A percentile compares a stretch with the other conserved stretches of the same genome.
These are phyloP conservation scores for Termitomyces sp. DNA, from an alignment of 768 basidiomycete genomes.

Conservation along the genomic window DNA sequence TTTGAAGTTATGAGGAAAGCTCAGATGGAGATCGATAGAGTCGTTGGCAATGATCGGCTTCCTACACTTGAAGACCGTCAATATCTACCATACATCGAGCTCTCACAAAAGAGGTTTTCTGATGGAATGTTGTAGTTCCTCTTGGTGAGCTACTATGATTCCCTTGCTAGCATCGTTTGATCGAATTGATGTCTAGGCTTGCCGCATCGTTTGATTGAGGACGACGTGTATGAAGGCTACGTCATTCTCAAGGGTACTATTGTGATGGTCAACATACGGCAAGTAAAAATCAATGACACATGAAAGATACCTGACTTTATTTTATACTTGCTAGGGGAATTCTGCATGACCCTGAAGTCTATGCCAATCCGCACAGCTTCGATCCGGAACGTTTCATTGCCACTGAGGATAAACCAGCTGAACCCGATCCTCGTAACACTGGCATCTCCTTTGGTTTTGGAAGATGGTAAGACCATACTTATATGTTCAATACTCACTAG, in stretches of 20 bases:
- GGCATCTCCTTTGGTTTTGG: background rate
- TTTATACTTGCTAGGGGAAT: background rate
- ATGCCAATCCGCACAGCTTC: background rate
- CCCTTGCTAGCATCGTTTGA: background rate
- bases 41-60: background rate
- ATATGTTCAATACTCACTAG: background rate
- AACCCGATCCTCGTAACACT: background rate
- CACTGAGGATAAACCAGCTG: background rate
- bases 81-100: background rate
- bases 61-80: background rate
- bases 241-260: background rate
- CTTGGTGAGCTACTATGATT: background rate
- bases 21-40: background rate
- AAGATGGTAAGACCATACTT: background rate
- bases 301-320: background rate
- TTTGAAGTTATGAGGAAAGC: background rate
- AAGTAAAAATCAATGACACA: background rate
- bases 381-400: background rate
- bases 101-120: background rate
- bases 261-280: background rate
- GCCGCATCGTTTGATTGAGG: background rate
- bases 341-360: background rate
- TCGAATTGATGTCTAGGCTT: background rate
- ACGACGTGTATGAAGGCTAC: background rate
- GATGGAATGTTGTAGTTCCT: background rate